These are phyloP conservation scores for Phytophthora tentaculata DNA, from an alignment of 352 stramenopile species.

Conservation along the genomic window DNA sequence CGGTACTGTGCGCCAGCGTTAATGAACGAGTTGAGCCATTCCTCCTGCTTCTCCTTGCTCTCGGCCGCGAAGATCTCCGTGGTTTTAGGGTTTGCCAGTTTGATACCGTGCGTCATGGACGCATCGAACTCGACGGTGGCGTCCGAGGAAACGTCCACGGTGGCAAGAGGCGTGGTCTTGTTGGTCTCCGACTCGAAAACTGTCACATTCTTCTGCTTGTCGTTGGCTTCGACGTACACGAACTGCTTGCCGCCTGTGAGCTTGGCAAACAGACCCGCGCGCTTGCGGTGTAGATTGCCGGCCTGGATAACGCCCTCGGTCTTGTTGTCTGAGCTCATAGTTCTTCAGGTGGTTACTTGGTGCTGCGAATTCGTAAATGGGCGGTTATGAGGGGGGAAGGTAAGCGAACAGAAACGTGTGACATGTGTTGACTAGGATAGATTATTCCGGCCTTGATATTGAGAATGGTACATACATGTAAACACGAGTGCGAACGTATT, in stretches of 20 bases:
- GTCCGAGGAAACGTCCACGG: conserved; percentile 35
- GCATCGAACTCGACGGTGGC: conserved; percentile 44
- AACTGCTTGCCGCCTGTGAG: conserved; percentile 37
- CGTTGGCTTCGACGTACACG: conserved; percentile 53
- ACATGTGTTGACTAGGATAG: neutral
- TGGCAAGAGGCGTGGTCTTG: conserved; percentile 27
- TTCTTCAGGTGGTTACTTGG: conserved; percentile 5
- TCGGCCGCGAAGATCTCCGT: conserved; percentile 44
- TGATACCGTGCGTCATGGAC: conserved; percentile 45
- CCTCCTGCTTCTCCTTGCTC: conserved; percentile 53
- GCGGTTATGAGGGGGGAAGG: conserved; percentile 8
- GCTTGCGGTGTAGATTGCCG: conserved; percentile 37
- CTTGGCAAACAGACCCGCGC: conserved; percentile 28
- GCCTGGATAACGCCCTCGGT: conserved; percentile 43
- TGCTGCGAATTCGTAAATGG: conserved; percentile 8
- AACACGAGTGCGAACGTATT: too few species aligned
- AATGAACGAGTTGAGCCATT: conserved; percentile 60
- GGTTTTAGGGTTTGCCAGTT: conserved; percentile 41
- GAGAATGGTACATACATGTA: too few species aligned
- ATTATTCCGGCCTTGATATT: too few species aligned
- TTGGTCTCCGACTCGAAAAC: conserved; percentile 53
- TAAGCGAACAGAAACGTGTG: neutral
- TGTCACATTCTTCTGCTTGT: conserved; percentile 46
- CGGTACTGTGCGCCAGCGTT: conserved; percentile 57
- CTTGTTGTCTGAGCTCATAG: conserved; percentile 27